Evolutionary conservation across 768 basidiomycete genomes (phyloP).

Genomic region (Phaeotremella fagi): DNA sequence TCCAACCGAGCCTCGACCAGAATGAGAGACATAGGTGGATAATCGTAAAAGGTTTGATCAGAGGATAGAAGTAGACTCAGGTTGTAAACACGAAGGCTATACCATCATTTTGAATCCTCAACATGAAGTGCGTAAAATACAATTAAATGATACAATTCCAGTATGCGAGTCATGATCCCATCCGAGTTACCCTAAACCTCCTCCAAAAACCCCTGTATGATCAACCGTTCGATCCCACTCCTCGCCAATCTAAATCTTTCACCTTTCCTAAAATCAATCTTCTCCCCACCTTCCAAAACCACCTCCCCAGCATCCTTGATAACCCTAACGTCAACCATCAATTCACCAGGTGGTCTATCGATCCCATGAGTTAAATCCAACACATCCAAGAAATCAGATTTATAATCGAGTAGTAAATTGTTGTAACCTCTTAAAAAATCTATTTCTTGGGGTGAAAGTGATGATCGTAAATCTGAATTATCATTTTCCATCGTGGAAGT

Average conservation of each 20-base stretch:
- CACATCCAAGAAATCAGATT: conserved; percentile 74
- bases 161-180: no score
- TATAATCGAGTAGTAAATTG: conserved; percentile 72
- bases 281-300: conserved; percentile 78
- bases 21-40: no score
- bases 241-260: conserved; percentile 82
- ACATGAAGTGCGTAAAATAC: no score
- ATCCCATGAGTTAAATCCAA: conserved; percentile 78
- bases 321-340: conserved; percentile 82
- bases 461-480: conserved; percentile 35
- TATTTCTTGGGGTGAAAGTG: conserved; percentile 52
- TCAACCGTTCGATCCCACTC: conserved; percentile 87
- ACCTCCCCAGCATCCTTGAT: conserved; percentile 85
- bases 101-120: no score
- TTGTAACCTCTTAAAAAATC: conserved; percentile 82
- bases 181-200: conserved; percentile 55
- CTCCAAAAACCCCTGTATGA: conserved; percentile 88
- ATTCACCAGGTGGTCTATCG: conserved; percentile 72
- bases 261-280: conserved; percentile 77
- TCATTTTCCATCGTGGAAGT: conserved; percentile 16
- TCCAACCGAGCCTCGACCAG: no score
- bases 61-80: no score
- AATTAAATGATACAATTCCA: no score
- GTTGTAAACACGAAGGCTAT: no score
- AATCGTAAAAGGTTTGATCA: no score